Conservation (phyloP, 768 basidiomycete species). For the Pisolithus marmoratus region DNA sequence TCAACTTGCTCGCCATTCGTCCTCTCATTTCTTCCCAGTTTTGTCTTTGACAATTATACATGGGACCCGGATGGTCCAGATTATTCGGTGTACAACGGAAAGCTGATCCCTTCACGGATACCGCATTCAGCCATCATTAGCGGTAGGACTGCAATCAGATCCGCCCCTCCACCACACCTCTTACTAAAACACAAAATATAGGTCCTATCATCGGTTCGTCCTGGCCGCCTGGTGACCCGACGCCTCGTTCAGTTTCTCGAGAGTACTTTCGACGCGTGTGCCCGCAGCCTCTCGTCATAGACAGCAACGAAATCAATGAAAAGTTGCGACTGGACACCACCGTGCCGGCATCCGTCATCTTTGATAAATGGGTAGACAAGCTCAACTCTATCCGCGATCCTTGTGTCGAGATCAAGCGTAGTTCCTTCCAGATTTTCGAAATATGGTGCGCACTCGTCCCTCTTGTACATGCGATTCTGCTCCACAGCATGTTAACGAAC, state of each 20-base stretch:
- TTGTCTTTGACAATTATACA: constrained; percentile 55
- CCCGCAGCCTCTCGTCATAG: constrained; percentile 32
- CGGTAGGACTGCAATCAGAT: constrained; percentile 30
- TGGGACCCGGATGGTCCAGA: constrained; percentile 41
- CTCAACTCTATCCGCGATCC: constrained; percentile 38
- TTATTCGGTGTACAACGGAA: constrained; percentile 44
- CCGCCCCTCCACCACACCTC: not conserved
- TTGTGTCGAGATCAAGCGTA: constrained; percentile 42
- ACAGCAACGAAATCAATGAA: constrained; percentile 22
- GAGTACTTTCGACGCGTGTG: constrained; percentile 46
- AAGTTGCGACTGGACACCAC: constrained; percentile 13
- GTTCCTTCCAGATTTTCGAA: constrained; percentile 41
- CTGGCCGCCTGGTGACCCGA: constrained; percentile 28
- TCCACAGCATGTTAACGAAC: not conserved
- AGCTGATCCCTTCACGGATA: constrained; percentile 45
- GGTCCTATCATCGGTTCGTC: constrained; percentile 42
- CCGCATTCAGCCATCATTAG: constrained; percentile 49
- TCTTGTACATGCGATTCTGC: not conserved
- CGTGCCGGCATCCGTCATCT: constrained; percentile 30
- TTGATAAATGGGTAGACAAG: constrained; percentile 42
- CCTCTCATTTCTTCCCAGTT: constrained; percentile 22
- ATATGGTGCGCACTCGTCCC: constrained; percentile 38
- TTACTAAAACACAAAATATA: constrained; percentile 5
- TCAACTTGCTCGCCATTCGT: not conserved
- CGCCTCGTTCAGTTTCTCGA: constrained; percentile 41